Evolutionary conservation across 306 rosid genomes (phyloP).

Genomic region (apple (Malus domestica)): ASM211411v1 NC_041796.1:1907001-1907500

Average conservation of each 20-base stretch:
- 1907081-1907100: not conserved
- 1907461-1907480: not conserved
- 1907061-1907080: not conserved
- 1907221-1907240: no score
- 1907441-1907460: not conserved
- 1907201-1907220: not conserved
- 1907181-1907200: not conserved
- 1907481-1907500: no score
- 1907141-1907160: not conserved
- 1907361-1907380: not conserved
- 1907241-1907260: no score
- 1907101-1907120: not conserved
- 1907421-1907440: not conserved
- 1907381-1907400: no score
- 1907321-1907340: no score
- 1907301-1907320: no score
- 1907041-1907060: conserved; percentile 5
- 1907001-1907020: conserved; percentile 18
- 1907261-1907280: no score
- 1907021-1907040: conserved; percentile 14
- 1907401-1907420: not conserved
- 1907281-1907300: not conserved
- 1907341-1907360: no score
- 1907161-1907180: not conserved
- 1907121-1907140: not conserved